Conservation (phyloP, 306 rosid species). For the Vigna reflexopilosa region DNA sequence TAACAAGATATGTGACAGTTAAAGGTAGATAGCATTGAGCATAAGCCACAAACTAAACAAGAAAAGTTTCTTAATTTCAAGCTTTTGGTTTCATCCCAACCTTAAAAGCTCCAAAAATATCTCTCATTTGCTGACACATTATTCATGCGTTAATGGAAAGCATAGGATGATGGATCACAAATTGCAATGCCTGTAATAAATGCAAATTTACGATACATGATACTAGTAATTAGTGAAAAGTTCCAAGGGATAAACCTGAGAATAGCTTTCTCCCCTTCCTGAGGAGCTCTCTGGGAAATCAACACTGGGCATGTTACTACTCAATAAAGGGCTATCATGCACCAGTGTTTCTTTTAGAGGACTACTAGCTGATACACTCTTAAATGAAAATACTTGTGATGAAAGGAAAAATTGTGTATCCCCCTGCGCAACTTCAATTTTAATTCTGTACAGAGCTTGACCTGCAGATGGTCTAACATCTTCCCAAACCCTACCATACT, state of each 20-base stretch:
- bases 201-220: background rate
- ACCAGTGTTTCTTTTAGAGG: constrained; percentile 50
- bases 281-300: constrained; percentile 69
- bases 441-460: constrained; percentile 89
- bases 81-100: constrained; percentile 24
- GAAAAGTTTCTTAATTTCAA: background rate
- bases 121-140: background rate
- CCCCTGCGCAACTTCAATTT: constrained; percentile 75
- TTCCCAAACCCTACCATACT: constrained; percentile 84
- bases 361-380: constrained; percentile 66
- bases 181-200: constrained; percentile 28
- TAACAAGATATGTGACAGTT: constrained; percentile 24
- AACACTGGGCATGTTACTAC: constrained; percentile 37
- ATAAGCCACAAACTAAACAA: constrained; percentile 3
- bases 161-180: constrained; percentile 24
- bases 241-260: constrained; percentile 67
- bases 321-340: constrained; percentile 49
- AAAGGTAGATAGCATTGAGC: constrained; percentile 25
- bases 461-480: constrained; percentile 91
- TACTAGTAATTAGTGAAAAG: constrained; percentile 26
- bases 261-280: constrained; percentile 55
- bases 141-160: constrained; percentile 1
- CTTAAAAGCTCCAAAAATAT: constrained; percentile 17
- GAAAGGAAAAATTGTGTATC: constrained; percentile 71
- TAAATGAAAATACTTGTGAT: constrained; percentile 90